Conservation (phyloP, 2,329 filamentous ascomycete genomes). For the Botrytis cinerea region DNA sequence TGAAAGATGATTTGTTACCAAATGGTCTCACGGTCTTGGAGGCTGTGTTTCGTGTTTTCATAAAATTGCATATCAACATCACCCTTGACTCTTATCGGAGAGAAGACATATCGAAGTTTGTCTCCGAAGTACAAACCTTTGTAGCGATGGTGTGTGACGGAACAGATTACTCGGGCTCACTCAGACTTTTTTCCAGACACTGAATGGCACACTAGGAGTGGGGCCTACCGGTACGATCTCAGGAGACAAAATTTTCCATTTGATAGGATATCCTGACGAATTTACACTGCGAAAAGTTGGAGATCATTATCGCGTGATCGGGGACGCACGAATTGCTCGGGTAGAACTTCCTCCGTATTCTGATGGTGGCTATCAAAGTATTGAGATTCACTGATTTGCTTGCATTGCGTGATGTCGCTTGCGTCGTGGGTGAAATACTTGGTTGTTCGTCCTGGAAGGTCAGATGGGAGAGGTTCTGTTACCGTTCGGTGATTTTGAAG, state of each 20-base stretch:
- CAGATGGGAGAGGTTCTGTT: not conserved
- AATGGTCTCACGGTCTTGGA: not conserved
- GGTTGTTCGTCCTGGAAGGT: not conserved
- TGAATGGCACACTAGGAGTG: fast-evolving
- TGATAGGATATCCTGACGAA: not conserved
- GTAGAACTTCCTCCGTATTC: fast-evolving
- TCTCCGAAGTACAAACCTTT: fast-evolving
- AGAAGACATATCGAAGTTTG: fast-evolving
- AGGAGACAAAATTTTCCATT: not conserved
- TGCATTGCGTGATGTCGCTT: not conserved
- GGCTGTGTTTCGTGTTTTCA: not conserved
- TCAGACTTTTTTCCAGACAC: too few relatives aligned
- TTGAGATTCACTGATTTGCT: not conserved
- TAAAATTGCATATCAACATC: fast-evolving
- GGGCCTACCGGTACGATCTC: not conserved
- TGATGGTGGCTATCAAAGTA: not conserved
- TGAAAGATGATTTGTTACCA: too few relatives aligned
- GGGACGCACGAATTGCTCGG: not conserved
- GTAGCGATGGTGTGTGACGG: too few relatives aligned
- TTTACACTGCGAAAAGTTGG: fast-evolving
- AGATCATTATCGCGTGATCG: not conserved
- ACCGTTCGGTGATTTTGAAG: not conserved
- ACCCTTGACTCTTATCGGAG: not conserved
- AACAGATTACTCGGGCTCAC: too few relatives aligned
- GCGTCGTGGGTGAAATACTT: not conserved